Evolutionary conservation across 352 stramenopile species (phyloP).

Genomic region (Thraustochytrium striatum): DNA sequence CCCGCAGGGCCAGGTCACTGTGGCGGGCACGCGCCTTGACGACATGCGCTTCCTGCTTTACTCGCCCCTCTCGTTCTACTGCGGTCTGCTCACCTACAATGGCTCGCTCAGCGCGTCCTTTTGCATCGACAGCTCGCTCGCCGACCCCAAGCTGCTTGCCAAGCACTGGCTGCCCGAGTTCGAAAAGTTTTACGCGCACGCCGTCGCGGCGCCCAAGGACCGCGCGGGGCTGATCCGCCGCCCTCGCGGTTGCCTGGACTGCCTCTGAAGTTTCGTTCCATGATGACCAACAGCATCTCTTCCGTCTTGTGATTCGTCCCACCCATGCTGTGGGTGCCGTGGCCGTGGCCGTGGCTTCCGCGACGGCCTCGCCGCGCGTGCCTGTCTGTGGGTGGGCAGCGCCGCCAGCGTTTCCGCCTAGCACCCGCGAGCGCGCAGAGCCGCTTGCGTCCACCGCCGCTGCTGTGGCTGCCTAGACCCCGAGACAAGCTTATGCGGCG

Average conservation of each 20-base stretch:
- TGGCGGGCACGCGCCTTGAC: slow-evolving; percentile 1
- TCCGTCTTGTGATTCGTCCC: too few species aligned
- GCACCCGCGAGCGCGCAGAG: too few species aligned
- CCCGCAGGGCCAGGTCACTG: background rate
- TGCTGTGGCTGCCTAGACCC: too few species aligned
- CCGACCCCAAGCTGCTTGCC: slow-evolving; percentile 32
- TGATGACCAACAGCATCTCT: too few species aligned
- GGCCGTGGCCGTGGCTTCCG: too few species aligned
- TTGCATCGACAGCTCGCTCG: slow-evolving; percentile 25
- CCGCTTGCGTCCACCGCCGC: too few species aligned
- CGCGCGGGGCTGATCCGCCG: background rate
- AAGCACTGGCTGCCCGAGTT: slow-evolving; percentile 48
- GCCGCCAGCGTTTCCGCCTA: too few species aligned
- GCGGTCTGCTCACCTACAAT: slow-evolving; percentile 43
- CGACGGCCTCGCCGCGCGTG: too few species aligned
- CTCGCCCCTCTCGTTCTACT: slow-evolving; percentile 22
- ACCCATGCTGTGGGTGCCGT: too few species aligned
- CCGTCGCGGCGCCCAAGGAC: background rate
- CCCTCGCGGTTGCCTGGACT: background rate
- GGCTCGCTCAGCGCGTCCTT: slow-evolving; percentile 4
- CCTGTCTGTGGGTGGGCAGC: too few species aligned
- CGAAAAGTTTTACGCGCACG: slow-evolving; percentile 24
- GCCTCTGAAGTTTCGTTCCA: too few species aligned
- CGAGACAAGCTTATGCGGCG: too few species aligned
- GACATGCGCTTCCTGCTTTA: slow-evolving; percentile 45